Percentiles rank a stretch among this genome's conserved stretches.
Conservation (phyloP, 768 basidiomycete species). For the Auricularia sp. region DNA sequence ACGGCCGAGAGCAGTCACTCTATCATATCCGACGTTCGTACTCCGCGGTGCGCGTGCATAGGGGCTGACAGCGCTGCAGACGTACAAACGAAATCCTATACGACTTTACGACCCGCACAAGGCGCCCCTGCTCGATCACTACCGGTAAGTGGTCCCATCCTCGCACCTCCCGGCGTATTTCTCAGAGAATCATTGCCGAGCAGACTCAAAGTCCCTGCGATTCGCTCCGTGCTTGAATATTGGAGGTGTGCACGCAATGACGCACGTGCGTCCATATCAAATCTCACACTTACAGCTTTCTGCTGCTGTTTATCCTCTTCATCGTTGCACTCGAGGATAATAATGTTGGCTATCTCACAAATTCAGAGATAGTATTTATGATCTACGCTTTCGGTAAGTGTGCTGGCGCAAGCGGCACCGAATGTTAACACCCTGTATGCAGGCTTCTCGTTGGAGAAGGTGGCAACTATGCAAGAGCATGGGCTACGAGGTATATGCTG, state of each 20-base stretch:
- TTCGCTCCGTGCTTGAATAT: conserved; percentile 86
- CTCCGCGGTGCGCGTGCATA: too few species aligned
- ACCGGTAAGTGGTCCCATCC: conserved; percentile 46
- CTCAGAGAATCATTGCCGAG: conserved; percentile 4
- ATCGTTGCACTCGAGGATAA: conserved; percentile 71
- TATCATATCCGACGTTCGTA: conserved; percentile 72
- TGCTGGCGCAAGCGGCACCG: neutral
- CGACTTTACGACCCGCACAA: conserved; percentile 93
- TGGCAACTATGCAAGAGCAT: conserved; percentile 93
- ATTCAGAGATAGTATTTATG: conserved; percentile 68
- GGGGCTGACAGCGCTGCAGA: conserved; percentile 35
- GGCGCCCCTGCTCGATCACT: conserved; percentile 91
- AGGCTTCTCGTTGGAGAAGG: conserved; percentile 85
- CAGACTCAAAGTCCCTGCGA: conserved; percentile 86
- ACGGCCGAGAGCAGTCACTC: conserved; percentile 80
- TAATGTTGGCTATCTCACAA: conserved; percentile 50
- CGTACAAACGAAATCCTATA: conserved; percentile 85
- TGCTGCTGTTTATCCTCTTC: conserved; percentile 71
- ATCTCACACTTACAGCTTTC: conserved; percentile 40
- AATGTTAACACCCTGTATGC: conserved; percentile 38
- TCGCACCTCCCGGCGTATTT: neutral
- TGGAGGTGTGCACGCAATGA: conserved; percentile 44
- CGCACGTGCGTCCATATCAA: too few species aligned
- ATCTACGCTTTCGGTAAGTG: conserved; percentile 31
- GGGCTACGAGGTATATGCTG: conserved; percentile 63